Conservation (phyloP, 345 rosid genomes). For the Stellera chamaejasme region DNA sequence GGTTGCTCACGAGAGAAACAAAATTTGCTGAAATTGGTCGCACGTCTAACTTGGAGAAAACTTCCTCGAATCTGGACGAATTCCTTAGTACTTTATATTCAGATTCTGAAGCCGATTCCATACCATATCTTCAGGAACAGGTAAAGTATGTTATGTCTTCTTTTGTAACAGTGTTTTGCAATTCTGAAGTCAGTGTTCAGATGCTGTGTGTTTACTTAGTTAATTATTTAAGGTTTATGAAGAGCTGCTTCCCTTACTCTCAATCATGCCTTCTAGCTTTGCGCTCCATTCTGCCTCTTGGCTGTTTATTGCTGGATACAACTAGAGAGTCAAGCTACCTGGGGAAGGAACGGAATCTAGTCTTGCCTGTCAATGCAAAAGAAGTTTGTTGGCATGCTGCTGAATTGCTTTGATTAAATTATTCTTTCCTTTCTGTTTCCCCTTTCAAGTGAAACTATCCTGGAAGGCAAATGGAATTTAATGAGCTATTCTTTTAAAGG, state of each 20-base stretch:
- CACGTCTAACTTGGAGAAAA: constrained; percentile 19
- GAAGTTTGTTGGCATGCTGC: too few species aligned
- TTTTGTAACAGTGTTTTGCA: constrained; percentile 5
- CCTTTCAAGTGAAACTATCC: too few species aligned
- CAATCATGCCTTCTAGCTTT: constrained; percentile 4
- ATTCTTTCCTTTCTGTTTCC: too few species aligned
- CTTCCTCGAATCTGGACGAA: constrained; percentile 30
- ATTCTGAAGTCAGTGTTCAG: constrained; percentile 4
- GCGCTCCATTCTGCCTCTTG: constrained; percentile 3
- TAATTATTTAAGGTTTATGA: constrained; percentile 2
- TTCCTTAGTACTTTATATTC: constrained; percentile 30
- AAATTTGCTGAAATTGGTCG: constrained; percentile 19
- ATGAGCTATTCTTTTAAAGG: too few species aligned
- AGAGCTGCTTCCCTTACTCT: neutral
- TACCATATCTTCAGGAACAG: constrained; percentile 89
- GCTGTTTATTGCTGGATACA: neutral
- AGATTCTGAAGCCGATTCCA: constrained; percentile 41
- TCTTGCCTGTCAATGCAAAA: too few species aligned
- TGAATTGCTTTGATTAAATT: too few species aligned
- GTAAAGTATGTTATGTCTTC: constrained; percentile 27
- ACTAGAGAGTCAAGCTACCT: too few species aligned
- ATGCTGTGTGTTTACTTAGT: neutral
- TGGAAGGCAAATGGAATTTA: too few species aligned
- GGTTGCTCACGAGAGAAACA: constrained; percentile 29
- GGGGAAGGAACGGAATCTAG: too few species aligned